Percentiles rank a stretch among this genome's conserved stretches.
These are phyloP conservation scores for Calonectria crousiana DNA, from an alignment of 2,329 filamentous ascomycete species.

Conservation along the genomic window DNA sequence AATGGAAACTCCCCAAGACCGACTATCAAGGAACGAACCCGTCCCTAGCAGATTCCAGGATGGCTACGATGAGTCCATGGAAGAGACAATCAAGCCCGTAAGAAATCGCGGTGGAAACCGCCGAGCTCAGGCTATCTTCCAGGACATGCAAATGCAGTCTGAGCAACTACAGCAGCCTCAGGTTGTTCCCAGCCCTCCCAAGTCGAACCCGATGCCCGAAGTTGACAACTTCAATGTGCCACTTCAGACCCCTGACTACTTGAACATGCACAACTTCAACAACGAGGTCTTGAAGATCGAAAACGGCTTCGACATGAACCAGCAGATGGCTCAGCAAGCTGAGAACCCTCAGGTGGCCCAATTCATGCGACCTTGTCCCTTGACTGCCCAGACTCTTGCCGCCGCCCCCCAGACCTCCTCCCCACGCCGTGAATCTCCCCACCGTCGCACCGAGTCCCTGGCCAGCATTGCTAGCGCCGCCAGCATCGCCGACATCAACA, in stretches of 20 bases:
- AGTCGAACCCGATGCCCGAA: slow-evolving; percentile 62
- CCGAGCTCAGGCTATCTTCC: slow-evolving; percentile 65
- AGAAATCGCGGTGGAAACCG: slow-evolving; percentile 55
- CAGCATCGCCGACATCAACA: slow-evolving; percentile 72
- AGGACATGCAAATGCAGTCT: slow-evolving; percentile 68
- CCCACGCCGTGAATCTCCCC: slow-evolving; percentile 48
- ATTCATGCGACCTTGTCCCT: slow-evolving; percentile 50
- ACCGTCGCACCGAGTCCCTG: slow-evolving; percentile 70
- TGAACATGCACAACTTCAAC: slow-evolving; percentile 64
- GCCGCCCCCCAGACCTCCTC: slow-evolving; percentile 32
- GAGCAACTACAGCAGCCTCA: slow-evolving; percentile 53
- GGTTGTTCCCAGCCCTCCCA: slow-evolving; percentile 66
- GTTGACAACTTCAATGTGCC: slow-evolving; percentile 59
- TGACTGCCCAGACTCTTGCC: slow-evolving; percentile 34
- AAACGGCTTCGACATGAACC: slow-evolving; percentile 54
- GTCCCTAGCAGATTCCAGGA: slow-evolving; percentile 67
- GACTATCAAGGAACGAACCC: slow-evolving; percentile 56
- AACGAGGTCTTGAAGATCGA: slow-evolving; percentile 58
- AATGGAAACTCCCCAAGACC: slow-evolving; percentile 70
- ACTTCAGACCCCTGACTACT: slow-evolving; percentile 68
- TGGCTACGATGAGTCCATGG: slow-evolving; percentile 74
- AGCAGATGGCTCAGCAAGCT: slow-evolving; percentile 63
- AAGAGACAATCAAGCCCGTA: slow-evolving; percentile 73
- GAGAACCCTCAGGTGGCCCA: slow-evolving; percentile 62
- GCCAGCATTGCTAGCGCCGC: slow-evolving; percentile 69